Percentiles rank a stretch among this genome's conserved stretches.
Conservation (phyloP, 495 filamentous ascomycete species). For the Cercophora samala region DNA sequence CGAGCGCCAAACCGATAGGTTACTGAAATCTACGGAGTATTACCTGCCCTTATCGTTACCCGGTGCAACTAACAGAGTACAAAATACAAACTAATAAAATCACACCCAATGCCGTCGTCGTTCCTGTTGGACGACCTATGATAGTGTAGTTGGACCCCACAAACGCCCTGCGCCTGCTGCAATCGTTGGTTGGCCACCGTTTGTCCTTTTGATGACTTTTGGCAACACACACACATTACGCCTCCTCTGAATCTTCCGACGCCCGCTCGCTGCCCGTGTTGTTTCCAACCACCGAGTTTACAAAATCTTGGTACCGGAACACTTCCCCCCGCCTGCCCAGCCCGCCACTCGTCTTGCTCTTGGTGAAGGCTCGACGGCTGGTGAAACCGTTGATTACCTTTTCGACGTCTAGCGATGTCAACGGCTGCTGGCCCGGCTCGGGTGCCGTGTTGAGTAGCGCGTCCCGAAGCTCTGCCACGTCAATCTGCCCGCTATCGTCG, state of each 20-base stretch:
- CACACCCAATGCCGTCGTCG: background rate
- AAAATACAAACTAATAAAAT: slow-evolving; percentile 1
- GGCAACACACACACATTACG: slow-evolving; percentile 9
- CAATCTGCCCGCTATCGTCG: slow-evolving; percentile 89
- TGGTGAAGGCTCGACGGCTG: slow-evolving; percentile 71
- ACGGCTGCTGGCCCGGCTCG: slow-evolving; percentile 61
- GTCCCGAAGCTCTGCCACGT: slow-evolving; percentile 75
- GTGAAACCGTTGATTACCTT: slow-evolving; percentile 79
- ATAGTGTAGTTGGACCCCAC: slow-evolving; percentile 4
- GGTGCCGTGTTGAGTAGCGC: slow-evolving; percentile 77
- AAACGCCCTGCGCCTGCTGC: background rate
- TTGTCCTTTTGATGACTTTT: too few relatives aligned
- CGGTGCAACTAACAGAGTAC: background rate
- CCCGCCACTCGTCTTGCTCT: slow-evolving; percentile 40
- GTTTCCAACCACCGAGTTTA: slow-evolving; percentile 55
- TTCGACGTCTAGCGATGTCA: slow-evolving; percentile 77
- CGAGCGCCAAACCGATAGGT: slow-evolving; percentile 4
- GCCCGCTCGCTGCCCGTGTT: slow-evolving; percentile 37
- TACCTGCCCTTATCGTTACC: slow-evolving; percentile 4
- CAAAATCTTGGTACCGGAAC: slow-evolving; percentile 76
- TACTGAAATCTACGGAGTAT: background rate
- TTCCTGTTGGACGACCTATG: background rate
- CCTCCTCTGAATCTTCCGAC: slow-evolving; percentile 32
- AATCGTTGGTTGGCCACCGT: slow-evolving; percentile 9
- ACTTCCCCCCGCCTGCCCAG: slow-evolving; percentile 62